A percentile compares a stretch with the other conserved stretches of the same genome.
phyloP scores from a whole-genome alignment of 768 basidiomycete genomes.

The Termitomyces sp. region DNA sequence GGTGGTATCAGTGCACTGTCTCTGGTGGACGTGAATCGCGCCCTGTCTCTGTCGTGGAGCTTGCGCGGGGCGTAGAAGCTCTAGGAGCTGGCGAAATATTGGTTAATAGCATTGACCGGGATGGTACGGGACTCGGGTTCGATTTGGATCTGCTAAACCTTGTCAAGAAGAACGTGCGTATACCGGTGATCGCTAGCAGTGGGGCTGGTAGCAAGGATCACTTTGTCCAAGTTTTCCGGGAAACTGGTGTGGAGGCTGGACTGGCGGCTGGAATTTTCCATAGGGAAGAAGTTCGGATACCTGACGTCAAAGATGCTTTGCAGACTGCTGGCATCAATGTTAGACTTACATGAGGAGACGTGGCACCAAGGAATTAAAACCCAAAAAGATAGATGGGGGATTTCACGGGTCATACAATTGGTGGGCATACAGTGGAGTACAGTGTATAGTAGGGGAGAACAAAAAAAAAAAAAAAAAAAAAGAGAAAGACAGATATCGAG shows the following conservation, averaged over 20 bases:
- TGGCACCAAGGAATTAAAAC: not conserved
- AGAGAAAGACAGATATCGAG: too few relatives aligned
- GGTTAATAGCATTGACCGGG: slow-evolving; percentile 93
- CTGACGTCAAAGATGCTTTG: slow-evolving; percentile 67
- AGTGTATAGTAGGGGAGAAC: not conserved
- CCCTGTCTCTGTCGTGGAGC: slow-evolving; percentile 81
- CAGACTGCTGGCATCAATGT: slow-evolving; percentile 43
- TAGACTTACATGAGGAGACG: slow-evolving; percentile 13
- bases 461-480: too few relatives aligned
- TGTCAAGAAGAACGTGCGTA: slow-evolving; percentile 69
- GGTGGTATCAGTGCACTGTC: slow-evolving; percentile 99
- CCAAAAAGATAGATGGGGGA: too few relatives aligned
- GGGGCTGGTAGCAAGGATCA: slow-evolving; percentile 83
- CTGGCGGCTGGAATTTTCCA: slow-evolving; percentile 98
- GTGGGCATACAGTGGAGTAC: slow-evolving; percentile 8
- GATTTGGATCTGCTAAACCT: slow-evolving; percentile 79
- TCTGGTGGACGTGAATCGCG: slow-evolving; percentile 85
- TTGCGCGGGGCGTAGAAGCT: slow-evolving; percentile 84
- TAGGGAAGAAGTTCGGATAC: slow-evolving; percentile 78
- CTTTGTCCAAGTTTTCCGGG: slow-evolving; percentile 81
- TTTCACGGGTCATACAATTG: slow-evolving; percentile 1
- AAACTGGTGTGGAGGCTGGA: slow-evolving; percentile 83
- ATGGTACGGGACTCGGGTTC: slow-evolving; percentile 90
- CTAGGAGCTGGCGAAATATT: slow-evolving; percentile 95
- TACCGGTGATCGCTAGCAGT: slow-evolving; percentile 93